Evolutionary conservation across 768 basidiomycete species (phyloP).

Genomic region (Kwoniella bestiolae): DNA sequence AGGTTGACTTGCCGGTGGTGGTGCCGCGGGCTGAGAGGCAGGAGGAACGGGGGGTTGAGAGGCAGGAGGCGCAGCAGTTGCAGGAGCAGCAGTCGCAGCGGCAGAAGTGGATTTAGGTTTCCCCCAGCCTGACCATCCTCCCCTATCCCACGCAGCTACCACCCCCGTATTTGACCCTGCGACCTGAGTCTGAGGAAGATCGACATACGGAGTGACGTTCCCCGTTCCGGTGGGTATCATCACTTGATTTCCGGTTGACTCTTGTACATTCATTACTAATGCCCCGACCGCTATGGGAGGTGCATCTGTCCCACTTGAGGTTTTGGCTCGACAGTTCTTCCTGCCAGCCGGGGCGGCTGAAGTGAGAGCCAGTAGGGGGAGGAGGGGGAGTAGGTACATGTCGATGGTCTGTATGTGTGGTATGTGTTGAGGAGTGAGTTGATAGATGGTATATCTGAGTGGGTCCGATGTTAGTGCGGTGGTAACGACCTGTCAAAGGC

Average conservation of each 20-base stretch:
- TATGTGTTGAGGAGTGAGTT: too few species aligned
- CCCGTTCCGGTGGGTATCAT: background rate
- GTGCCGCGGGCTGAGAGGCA: background rate
- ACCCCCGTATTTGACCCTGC: too few species aligned
- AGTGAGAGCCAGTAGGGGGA: slow-evolving; percentile 14
- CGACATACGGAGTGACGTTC: background rate
- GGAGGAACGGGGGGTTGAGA: background rate
- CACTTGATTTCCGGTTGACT: background rate
- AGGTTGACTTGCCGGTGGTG: background rate
- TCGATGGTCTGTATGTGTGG: too few species aligned
- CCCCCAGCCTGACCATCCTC: background rate
- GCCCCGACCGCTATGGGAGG: background rate
- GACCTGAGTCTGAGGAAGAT: too few species aligned
- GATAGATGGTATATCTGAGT: too few species aligned
- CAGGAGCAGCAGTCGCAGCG: slow-evolving; percentile 1
- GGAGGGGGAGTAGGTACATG: slow-evolving; percentile 11
- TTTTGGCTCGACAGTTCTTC: background rate
- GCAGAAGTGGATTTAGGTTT: background rate
- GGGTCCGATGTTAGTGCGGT: too few species aligned
- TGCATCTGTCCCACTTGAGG: background rate
- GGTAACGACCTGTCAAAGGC: too few species aligned
- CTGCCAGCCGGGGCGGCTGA: slow-evolving; percentile 13
- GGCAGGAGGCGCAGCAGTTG: background rate
- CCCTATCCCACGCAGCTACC: background rate
- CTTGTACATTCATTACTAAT: background rate